Conservation (phyloP, 1,139 yeast genomes). For the Hyphopichia burtonii region DNA sequence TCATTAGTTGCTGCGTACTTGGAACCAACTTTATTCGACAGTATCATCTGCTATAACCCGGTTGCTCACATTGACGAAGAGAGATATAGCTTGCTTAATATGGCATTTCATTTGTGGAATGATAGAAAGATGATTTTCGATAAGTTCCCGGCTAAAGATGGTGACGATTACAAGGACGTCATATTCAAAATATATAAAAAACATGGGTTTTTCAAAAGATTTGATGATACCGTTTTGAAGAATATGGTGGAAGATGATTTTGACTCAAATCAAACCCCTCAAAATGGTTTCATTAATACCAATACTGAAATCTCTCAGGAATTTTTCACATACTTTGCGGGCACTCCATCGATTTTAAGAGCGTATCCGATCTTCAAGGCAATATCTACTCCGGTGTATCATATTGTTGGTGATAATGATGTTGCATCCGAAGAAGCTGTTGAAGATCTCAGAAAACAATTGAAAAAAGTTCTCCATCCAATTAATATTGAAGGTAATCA, state of each 20-base stretch:
- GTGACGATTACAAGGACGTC: constrained; percentile 20
- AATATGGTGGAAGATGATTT: constrained; percentile 35
- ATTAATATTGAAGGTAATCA: constrained; percentile 43
- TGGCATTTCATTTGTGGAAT: constrained; percentile 7
- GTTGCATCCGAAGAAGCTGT: constrained; percentile 32
- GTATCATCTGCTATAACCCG: constrained; percentile 54
- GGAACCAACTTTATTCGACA: constrained; percentile 49
- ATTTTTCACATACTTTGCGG: constrained; percentile 36
- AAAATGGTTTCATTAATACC: constrained; percentile 1
- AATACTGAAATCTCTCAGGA: constrained; percentile 1
- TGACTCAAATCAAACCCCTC: constrained; percentile 29
- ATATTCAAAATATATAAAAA: constrained; percentile 35
- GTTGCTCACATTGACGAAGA: constrained; percentile 32
- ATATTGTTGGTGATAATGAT: constrained; percentile 41
- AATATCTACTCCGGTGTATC: constrained; percentile 40
- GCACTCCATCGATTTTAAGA: constrained; percentile 22
- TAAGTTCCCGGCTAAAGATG: constrained; percentile 6
- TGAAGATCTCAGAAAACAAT: constrained; percentile 14
- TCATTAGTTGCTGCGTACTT: constrained; percentile 42
- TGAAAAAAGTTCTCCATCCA: constrained; percentile 19
- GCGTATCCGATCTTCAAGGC: constrained; percentile 23
- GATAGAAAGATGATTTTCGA: constrained; percentile 8
- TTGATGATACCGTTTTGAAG: constrained; percentile 40
- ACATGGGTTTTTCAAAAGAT: constrained; percentile 40
- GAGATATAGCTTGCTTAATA: constrained; percentile 8